Evolutionary conservation across 2,329 filamentous ascomycete species (phyloP), one percentile per base, ranked within the genome.

Genomic region (Pseudogymnoascus verrucosus): DNA sequence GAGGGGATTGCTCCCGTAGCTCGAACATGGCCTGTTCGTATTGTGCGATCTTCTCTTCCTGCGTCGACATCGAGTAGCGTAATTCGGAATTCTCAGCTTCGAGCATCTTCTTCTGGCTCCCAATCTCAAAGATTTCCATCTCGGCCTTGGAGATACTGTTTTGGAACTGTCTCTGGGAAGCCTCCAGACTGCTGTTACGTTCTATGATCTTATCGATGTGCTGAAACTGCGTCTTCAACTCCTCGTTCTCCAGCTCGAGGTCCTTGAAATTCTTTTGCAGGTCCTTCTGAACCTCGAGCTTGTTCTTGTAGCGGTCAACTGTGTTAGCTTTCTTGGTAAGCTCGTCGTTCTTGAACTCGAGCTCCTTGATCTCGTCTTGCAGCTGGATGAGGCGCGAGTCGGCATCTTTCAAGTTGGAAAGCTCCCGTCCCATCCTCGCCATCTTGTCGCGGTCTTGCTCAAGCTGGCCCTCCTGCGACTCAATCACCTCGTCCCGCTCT

Each of bases 401-500:
- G 75, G 80, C 63, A 74, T 75, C 61, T 21, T 76, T 77, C 31
- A 84, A 74, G 42, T 75, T 74, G 61, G 76, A 74, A 37, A 84
- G 78, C 66, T 86, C 82, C 65, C 77, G 77, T 62, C 77, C 73
- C 34, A 83, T 71, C 28, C 74, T 77, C 47, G 78, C 76, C 67
- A 77, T 71, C 2, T 76, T 73, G 14, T 76, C 72, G 16, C 76
- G 76, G 65, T 81, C 74, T 34, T 81, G 78, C 64, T 89, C 83
- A 10, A 88, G 76, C 68, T 89, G 83, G 19, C 82, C 81, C 72
- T 93, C 89, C 68, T 91, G 84, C 23, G 80, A 82, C 40, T 86
- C 85, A 70, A 93, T 92, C 60, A 91, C 78, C 64, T 88, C 82
- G 72, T 90, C 87, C 69, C 89, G 86, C 69, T 91, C 85, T 42